Evolutionary conservation across 805 yeast species (phyloP).

Genomic region (Suhomyces sp.): DNA sequence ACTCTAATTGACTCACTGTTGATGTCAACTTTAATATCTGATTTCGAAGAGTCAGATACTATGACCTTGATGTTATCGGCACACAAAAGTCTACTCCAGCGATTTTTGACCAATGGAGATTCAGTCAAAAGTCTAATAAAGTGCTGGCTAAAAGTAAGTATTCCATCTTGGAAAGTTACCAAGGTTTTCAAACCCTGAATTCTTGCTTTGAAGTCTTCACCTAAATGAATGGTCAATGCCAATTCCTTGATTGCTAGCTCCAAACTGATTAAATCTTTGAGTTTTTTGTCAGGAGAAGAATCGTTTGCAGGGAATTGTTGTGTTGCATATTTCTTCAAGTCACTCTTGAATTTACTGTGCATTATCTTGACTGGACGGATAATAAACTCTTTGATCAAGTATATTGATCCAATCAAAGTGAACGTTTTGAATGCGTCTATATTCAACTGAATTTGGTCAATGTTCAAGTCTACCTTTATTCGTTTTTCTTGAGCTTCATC

Average conservation of each 20-base stretch:
- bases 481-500: slow-evolving; percentile 5
- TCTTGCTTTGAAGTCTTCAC: slow-evolving; percentile 48
- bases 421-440: slow-evolving; percentile 32
- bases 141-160: slow-evolving; percentile 12
- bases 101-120: slow-evolving; percentile 45
- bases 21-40: slow-evolving; percentile 18
- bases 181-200: slow-evolving; percentile 37
- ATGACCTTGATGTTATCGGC: slow-evolving; percentile 23
- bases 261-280: slow-evolving; percentile 11
- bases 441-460: slow-evolving; percentile 16
- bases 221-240: slow-evolving; percentile 34
- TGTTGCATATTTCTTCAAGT: slow-evolving; percentile 11
- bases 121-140: slow-evolving; percentile 47
- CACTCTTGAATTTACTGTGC: slow-evolving; percentile 21
- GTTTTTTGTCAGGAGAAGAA: background rate
- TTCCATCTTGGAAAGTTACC: slow-evolving; percentile 6
- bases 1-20: slow-evolving; percentile 26
- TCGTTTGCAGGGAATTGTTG: background rate
- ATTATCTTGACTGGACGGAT: slow-evolving; percentile 27
- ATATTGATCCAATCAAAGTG: slow-evolving; percentile 31
- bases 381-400: slow-evolving; percentile 28
- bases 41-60: slow-evolving; percentile 9
- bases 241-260: slow-evolving; percentile 13
- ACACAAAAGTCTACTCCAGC: slow-evolving; percentile 50
- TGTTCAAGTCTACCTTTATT: slow-evolving; percentile 12